Conservation (phyloP, 805 yeast species). For the Tanozyma kutaoensis region DNA sequence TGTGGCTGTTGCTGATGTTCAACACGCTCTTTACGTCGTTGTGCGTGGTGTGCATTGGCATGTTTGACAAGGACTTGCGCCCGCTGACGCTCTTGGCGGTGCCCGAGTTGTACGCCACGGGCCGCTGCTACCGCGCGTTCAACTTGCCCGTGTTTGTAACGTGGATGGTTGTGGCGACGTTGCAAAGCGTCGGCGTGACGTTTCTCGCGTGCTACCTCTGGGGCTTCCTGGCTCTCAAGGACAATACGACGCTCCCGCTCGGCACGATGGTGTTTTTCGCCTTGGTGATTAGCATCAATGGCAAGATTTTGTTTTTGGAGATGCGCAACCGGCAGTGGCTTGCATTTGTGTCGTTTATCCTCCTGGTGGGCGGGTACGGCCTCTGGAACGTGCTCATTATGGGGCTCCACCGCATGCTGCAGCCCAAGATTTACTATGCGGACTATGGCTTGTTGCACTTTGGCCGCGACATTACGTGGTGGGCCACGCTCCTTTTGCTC, state of each 20-base stretch:
- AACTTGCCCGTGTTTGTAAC: slow-evolving; percentile 52
- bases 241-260: slow-evolving; percentile 69
- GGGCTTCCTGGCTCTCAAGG: slow-evolving; percentile 56
- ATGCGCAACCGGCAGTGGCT: slow-evolving; percentile 64
- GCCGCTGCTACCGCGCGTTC: slow-evolving; percentile 64
- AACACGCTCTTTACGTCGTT: slow-evolving; percentile 90
- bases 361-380: slow-evolving; percentile 78
- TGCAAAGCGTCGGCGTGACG: slow-evolving; percentile 58
- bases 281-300: slow-evolving; percentile 57
- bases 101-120: slow-evolving; percentile 77
- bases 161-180: slow-evolving; percentile 71
- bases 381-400: slow-evolving; percentile 74
- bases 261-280: slow-evolving; percentile 70
- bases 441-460: slow-evolving; percentile 57
- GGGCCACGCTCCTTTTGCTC: slow-evolving; percentile 62
- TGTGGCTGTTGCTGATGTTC: slow-evolving; percentile 95
- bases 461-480: slow-evolving; percentile 75
- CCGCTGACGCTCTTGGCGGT: slow-evolving; percentile 84
- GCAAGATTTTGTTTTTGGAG: slow-evolving; percentile 71
- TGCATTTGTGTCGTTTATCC: slow-evolving; percentile 47
- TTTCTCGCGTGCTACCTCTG: slow-evolving; percentile 55
- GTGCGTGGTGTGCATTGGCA: slow-evolving; percentile 87
- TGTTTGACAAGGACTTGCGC: slow-evolving; percentile 81
- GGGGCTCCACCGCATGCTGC: slow-evolving; percentile 42
- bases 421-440: slow-evolving; percentile 55